Base-by-base conservation (phyloP, 805 yeast species). In the Ogataea nonfermentans region DNA sequence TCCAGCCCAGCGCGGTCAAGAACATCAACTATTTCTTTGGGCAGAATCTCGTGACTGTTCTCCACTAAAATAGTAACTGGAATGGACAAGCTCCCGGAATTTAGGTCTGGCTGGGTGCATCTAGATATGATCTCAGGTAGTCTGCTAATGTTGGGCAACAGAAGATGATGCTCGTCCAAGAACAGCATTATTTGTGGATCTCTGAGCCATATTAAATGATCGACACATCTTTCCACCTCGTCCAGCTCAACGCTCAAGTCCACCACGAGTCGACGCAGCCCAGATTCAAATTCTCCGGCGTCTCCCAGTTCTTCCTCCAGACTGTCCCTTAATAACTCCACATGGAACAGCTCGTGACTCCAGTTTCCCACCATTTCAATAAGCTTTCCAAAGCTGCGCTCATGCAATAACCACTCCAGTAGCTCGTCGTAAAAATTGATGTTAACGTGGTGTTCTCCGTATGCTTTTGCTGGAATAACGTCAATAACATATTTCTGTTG, bases 1-100 rank as follows among this genome's bases (percentile, higher is more conserved):
- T 74, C 67, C 24, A 81, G 54, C 1, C 65, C 61, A 1, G 66
- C 51, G 1, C 62, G 47, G 12, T 67, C 55, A 55, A 87, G 68
- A 17, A 74, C 48, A 0, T 66, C 48, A 0, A 87, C 60, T 0
- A 91, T 65, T 2, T 62, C 57, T 1, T 55, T 49, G 0, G 95
- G 84, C 2, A 69, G 47, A 3, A 90, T 62, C 51, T 84, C 88
- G 49, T 81, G 84, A 29, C 87, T 67, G 34, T 76, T 76, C 9
- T 74, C 77, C 3, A 82, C 81, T 22, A 87, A 63, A 6, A 85
- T 62, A 4, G 67, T 58, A 6, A 86, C 65, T 1, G 79, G 61
- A 11, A 71, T 73, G 2, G 46, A 34, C 6, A 84, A 55, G 15
- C 61, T 62, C 1, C 56, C 53, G 15, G 65, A 59, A 8, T 58